phyloP scores from a whole-genome alignment of 106 monocot species.

The Triglochin maritima region DNA sequence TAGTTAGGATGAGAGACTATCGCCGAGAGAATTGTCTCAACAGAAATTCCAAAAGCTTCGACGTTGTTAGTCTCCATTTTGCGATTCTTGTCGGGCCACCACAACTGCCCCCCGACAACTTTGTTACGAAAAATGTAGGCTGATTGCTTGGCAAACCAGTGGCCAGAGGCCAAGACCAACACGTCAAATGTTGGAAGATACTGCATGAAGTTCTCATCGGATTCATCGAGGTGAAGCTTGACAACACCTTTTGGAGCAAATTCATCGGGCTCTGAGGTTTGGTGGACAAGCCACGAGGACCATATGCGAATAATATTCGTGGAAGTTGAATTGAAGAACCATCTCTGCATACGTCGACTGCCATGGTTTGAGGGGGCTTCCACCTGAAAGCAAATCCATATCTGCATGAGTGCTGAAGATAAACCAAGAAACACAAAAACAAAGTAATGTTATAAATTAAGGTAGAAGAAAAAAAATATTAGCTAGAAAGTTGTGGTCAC shows the following conservation, averaged over 20 bases:
- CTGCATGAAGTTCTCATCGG: conserved; percentile 56
- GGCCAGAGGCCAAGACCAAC: conserved; percentile 64
- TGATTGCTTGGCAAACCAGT: conserved; percentile 75
- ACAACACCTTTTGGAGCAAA: conserved; percentile 30
- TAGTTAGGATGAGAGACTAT: conserved; percentile 51
- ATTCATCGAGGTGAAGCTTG: conserved; percentile 52
- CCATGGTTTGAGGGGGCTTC: conserved; percentile 54
- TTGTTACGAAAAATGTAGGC: conserved; percentile 44
- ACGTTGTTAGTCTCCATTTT: conserved; percentile 36
- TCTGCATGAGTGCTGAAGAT: too few species aligned
- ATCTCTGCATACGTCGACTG: conserved; percentile 33
- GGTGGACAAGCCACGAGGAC: conserved; percentile 73
- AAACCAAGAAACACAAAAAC: too few species aligned
- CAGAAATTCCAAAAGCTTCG: conserved; percentile 53
- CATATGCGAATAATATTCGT: conserved; percentile 57
- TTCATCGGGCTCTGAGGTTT: conserved; percentile 15
- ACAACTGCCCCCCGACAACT: conserved; percentile 56
- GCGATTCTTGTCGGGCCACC: conserved; percentile 27
- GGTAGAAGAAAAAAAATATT: too few species aligned
- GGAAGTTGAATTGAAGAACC: conserved; percentile 54
- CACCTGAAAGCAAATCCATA: conserved; percentile 15
- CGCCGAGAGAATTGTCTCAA: conserved; percentile 40
- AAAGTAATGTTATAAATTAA: too few species aligned
- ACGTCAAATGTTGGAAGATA: conserved; percentile 54
- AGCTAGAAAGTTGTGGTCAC: too few species aligned